Evolutionary conservation across 352 stramenopile species (phyloP).

Genomic region (Blastocystis sp.): DNA sequence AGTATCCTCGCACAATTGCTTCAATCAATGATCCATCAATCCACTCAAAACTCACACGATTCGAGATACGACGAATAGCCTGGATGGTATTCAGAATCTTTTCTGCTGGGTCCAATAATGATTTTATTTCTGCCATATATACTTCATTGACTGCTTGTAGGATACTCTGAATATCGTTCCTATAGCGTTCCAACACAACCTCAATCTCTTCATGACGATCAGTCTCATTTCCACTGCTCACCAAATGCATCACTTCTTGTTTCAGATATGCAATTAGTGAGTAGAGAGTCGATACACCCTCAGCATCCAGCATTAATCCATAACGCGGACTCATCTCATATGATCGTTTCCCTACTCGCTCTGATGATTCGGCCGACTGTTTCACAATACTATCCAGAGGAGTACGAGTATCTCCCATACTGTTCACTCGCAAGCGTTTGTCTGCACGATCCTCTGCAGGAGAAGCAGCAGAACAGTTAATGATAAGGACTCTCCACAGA

Average conservation of each 20-base stretch:
- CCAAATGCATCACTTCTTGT: neutral
- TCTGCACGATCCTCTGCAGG: neutral
- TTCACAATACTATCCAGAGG: neutral
- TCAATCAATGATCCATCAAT: conserved; percentile 94
- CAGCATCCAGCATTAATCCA: neutral
- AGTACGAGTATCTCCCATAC: neutral
- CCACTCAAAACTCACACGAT: conserved; percentile 88
- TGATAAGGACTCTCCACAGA: conserved; percentile 31
- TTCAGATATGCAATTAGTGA: conserved; percentile 18
- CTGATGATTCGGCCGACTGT: neutral
- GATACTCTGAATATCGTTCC: neutral
- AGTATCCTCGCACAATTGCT: conserved; percentile 95
- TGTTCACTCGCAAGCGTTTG: conserved; percentile 58
- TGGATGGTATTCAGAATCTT: neutral
- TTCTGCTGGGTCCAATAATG: neutral
- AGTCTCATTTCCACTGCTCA: neutral
- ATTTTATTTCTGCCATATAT: neutral
- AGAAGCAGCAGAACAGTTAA: neutral
- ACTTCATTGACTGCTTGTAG: neutral
- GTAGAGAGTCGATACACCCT: neutral
- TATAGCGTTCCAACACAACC: neutral
- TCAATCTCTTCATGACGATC: conserved; percentile 57
- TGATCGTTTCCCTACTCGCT: neutral
- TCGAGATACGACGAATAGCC: conserved; percentile 5
- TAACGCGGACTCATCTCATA: conserved; percentile 5